Base-by-base conservation (phyloP, 1,139 yeast genomes). In the Zhuliangozyma blackwelliae region DNA sequence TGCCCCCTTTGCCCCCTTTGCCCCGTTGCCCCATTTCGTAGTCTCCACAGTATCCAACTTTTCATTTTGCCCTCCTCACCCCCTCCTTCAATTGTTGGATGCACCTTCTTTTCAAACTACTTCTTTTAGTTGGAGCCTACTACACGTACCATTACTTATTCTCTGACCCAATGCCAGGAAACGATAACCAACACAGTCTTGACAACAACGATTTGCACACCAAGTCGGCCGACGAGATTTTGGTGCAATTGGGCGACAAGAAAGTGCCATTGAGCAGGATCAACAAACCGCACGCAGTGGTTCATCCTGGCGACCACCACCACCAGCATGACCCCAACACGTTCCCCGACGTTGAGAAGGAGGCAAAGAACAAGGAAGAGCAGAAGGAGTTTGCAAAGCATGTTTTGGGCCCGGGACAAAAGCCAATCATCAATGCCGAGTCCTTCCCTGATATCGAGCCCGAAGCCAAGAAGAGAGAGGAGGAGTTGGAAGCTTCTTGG, bases 261-360 rank as follows among this genome's bases (percentile, higher is more conserved):
- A 48, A 45, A 36, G 71, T 70, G 10, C 75, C 74, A 5, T 59
- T 64, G 39, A 52, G 48, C 34, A 47, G 43, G 34, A 60, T 70
- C 41, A 65, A 59, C 49, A 68, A 65, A 45, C 76, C 76, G 3
- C 76, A 69, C 48, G 46, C 61, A 25, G 72, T 59, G 20, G 59
- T 69, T 7, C 38, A 61, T 29, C 68, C 68, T 13, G 22, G 29
- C 13, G 37, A 42, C 5, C 57, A 57, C 39, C 51, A 56, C 38
- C 62, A 65, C 2, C 38, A 43, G 8, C 47, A 46, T n/a, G 47
- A 50, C 30, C 39, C 55, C 1, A 36, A 38, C n/a, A 20, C 36
- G 7, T 54, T 55, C 34, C 65, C 65, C 13, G 51, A 54, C 30
- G 50, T 59, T 11, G 55, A 55, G 32, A 45, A 57, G 10, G 57